Conservation (phyloP, 768 basidiomycete species). For the Pholiota microspora region DNA sequence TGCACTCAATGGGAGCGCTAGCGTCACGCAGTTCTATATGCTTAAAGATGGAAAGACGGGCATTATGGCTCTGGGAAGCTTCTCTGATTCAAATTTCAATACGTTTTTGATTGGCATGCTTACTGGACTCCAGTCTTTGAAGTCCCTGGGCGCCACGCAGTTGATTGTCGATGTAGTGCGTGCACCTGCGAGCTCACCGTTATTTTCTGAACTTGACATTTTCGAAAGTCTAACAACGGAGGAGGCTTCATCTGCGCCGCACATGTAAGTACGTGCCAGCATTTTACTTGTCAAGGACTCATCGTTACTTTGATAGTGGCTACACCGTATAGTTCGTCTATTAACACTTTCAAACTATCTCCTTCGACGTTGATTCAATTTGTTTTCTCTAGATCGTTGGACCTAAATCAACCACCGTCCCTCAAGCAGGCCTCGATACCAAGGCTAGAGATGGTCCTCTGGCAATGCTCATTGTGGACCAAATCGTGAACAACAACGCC, state of each 20-base stretch:
- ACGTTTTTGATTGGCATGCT: constrained; percentile 43
- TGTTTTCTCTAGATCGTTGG: constrained; percentile 44
- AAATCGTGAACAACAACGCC: constrained; percentile 35
- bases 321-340: constrained; percentile 42
- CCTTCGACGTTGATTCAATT: neutral
- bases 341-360: neutral
- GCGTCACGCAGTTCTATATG: constrained; percentile 53
- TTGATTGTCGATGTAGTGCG: constrained; percentile 61
- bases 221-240: constrained; percentile 44
- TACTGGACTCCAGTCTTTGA: constrained; percentile 48
- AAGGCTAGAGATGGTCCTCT: constrained; percentile 47
- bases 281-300: neutral
- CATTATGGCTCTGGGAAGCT: constrained; percentile 58
- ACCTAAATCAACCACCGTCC: constrained; percentile 50
- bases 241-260: constrained; percentile 61
- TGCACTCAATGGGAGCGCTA: constrained; percentile 44
- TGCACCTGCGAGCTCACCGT: too few relatives aligned
- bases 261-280: constrained; percentile 37
- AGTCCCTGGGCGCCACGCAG: constrained; percentile 46
- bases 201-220: neutral
- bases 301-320: constrained; percentile 29
- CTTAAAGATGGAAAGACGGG: constrained; percentile 53
- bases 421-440: constrained; percentile 56
- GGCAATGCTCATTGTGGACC: constrained; percentile 47
- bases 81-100: constrained; percentile 43